Evolutionary conservation across 169 alveolate genomes (phyloP).

Genomic region (Babesia bovis): DNA sequence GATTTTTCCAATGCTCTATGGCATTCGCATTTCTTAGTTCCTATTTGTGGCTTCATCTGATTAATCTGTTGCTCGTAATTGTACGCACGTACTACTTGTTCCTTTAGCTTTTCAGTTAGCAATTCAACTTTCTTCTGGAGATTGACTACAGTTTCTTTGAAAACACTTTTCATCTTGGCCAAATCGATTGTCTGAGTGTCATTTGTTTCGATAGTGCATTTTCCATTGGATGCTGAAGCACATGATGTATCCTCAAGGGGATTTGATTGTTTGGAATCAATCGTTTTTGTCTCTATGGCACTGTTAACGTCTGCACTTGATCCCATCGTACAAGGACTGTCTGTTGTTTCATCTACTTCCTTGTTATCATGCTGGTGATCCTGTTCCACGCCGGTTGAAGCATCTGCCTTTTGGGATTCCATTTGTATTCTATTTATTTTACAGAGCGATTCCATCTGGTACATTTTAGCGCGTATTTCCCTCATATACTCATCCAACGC

Average conservation of each 20-base stretch:
- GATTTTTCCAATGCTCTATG: conserved; percentile 25
- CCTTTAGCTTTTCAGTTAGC: conserved; percentile 46
- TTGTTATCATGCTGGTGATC: not conserved
- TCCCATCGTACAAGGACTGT: not conserved
- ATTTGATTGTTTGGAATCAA: not conserved
- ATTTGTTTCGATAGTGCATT: not conserved
- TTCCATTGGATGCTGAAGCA: not conserved
- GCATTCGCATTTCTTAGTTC: conserved; percentile 22
- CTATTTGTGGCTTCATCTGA: not conserved
- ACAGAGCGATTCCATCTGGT: conserved; percentile 10
- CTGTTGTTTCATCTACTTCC: not conserved
- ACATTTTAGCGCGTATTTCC: conserved; percentile 8
- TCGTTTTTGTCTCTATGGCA: not conserved
- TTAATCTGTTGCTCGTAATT: conserved; percentile 16
- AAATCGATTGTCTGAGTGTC: not conserved
- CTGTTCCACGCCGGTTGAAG: not conserved
- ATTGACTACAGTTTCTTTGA: not conserved
- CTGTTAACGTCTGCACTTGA: not conserved
- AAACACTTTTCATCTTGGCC: not conserved
- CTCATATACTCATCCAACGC: conserved; percentile 23
- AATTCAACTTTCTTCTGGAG: conserved; percentile 29
- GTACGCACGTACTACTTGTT: conserved; percentile 44
- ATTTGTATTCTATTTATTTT: too few species aligned
- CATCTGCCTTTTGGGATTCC: not conserved
- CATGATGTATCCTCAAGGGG: not conserved